Evolutionary conservation across 257 asterid species (phyloP), one percentile per base, ranked within the genome.

Genomic region (Vinca minor): DNA sequence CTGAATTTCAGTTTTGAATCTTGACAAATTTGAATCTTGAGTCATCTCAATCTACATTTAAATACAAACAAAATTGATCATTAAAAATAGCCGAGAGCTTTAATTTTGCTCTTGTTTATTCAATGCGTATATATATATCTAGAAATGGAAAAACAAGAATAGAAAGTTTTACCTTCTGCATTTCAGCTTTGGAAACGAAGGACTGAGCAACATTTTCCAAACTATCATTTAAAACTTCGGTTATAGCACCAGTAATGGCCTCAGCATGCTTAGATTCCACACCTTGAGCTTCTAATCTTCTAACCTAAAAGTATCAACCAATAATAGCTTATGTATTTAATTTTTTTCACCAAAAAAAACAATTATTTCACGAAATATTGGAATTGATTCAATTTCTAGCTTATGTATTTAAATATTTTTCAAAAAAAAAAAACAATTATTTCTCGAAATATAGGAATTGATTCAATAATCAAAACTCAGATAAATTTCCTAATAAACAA

Each of bases 211-310:
- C 89, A 72, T 80, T 83, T 61, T 83, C 94, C 79, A 87, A 79
- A 69, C 96, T 83, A 23, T 87, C 96, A 46, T 82, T 84, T 62
- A 92, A 53, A 49, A 87, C 95, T 45, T 85, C 87, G 10, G 83
- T 85, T 79, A 92, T 77, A 1, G 90, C 82, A 48, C 71, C 84
- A 10, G 96, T 87, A 57, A 87, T 83, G 47, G 95, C 96, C 85
- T 92, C 94, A 18, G 98, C 98, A 49, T 89, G 96, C 80, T 77
- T 76, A n/a, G 95, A 71, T 28, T 94, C 95, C 70, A 92, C 79
- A 1, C 96, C 96, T 71, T 87, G 84, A 45, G 79, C 80, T 77
- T 92, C 96, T 69, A 92, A 81, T 79, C 84, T 81, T 82, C 94
- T 79, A 39, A 87, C 98, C 96, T 89, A 71, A 74, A 10, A 45